Evolutionary conservation across 495 filamentous ascomycete genomes (phyloP).

Genomic region (Immersiella caudata): DNA sequence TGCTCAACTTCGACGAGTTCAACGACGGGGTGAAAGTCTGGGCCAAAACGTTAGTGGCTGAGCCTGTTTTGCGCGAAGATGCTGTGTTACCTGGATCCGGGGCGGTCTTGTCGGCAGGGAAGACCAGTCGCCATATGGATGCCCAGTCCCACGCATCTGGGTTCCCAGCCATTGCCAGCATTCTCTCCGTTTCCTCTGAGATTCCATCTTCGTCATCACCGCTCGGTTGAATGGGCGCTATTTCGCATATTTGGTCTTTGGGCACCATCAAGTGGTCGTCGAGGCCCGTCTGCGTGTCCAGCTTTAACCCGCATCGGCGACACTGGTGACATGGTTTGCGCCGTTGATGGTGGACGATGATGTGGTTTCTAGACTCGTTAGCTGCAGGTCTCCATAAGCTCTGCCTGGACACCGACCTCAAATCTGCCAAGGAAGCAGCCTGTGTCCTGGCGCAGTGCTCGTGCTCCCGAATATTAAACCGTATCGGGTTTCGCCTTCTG

Average conservation of each 20-base stretch:
- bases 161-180: background rate
- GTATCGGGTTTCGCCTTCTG: slow-evolving; percentile 42
- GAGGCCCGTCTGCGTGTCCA: slow-evolving; percentile 18
- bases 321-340: slow-evolving; percentile 21
- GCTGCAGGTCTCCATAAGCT: background rate
- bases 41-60: slow-evolving; percentile 2
- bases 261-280: slow-evolving; percentile 29
- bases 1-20: slow-evolving; percentile 37
- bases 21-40: slow-evolving; percentile 33
- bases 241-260: slow-evolving; percentile 35
- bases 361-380: slow-evolving; percentile 25
- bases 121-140: slow-evolving; percentile 27
- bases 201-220: slow-evolving; percentile 34
- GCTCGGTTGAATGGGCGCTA: background rate
- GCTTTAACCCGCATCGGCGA: slow-evolving; percentile 28
- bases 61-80: background rate
- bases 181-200: slow-evolving; percentile 13
- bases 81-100: slow-evolving; percentile 27
- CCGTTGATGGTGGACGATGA: slow-evolving; percentile 23
- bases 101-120: slow-evolving; percentile 25
- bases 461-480: slow-evolving; percentile 43
- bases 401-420: slow-evolving; percentile 28
- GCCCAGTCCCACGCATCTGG: slow-evolving; percentile 28
- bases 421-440: slow-evolving; percentile 23
- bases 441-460: slow-evolving; percentile 34